Evolutionary conservation across 2,329 filamentous ascomycete genomes (phyloP), one percentile per base, ranked within the genome.

Genomic region (Kalmusia sp.): DNA sequence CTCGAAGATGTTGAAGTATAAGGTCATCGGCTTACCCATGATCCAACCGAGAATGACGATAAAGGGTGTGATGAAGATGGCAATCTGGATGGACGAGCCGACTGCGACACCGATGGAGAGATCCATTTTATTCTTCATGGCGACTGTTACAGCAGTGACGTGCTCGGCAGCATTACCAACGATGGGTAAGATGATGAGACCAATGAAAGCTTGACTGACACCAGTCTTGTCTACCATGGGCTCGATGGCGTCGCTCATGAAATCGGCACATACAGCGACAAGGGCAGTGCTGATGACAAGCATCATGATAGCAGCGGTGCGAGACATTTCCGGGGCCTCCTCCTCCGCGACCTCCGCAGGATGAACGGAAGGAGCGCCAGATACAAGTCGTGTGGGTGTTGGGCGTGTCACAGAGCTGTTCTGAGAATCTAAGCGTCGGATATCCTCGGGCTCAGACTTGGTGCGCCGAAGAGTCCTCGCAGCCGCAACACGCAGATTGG

Each of bases 121-220:
- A 67, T 92, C 89, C 88, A 92, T 91, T 76, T 92, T 92, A 73
- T 92, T 90, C 79, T 92, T 91, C 61, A 87, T 82, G 7, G 89
- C 89, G 1, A 92, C 89, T 0, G 85, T 90, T 46, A 92, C 88
- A 11, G 89, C 89, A 0, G 89, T 92, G 17, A 89, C 88, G 77
- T 92, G 89, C 75, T 92, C 89, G 8, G 89, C 89, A 2, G 89
- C 89, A 65, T 92, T 92, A 31, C 89, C 88, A n/a, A 92, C 89
- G 63, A 92, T 91, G 14, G 89, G 89, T 3, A 92, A 77, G 47
- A 92, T 84, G 62, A 92, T 92, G 6, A 92, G 80, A 62, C 90
- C 89, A 57, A 92, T 86, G 58, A 92, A 92, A 37, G 88, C 87
- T 66, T 90, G 82, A 54, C 83, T 88, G 51, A 92, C 77, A 9